Base-by-base conservation (phyloP, 2,329 filamentous ascomycete species). In the Thielaviopsis euricoi region DNA sequence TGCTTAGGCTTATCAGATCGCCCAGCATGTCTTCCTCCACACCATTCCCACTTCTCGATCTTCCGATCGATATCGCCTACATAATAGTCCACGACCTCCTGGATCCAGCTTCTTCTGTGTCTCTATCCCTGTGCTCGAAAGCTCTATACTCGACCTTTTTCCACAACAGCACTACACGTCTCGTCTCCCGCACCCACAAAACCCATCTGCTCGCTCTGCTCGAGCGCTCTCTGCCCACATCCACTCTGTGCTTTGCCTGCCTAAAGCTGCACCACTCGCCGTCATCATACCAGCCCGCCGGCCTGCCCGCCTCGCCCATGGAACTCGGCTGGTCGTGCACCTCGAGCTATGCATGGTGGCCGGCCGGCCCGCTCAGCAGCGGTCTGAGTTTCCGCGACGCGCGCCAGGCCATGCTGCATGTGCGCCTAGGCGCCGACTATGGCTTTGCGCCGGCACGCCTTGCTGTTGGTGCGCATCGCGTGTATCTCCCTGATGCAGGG, bases 241-340 rank as follows among this genome's bases (percentile, higher is more conserved):
- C 17, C 17, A 22, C 52, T 13, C 48, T 60, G 3, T 60, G 59
- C 33, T 58, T 55, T 21, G 43, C 52, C 25, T 60, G 59, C 12
- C 22, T 55, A 12, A 57, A 58, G 15, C 52, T 60, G 7, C 59
- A 60, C 52, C 17, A 19, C 17, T 26, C 13, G 17, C 25, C 19
- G 6, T 29, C 15, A n/a, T 25, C 55, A 6, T 7, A 21, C 12
- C 10, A 15, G n/a, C 48, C 55, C 22, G 55, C 51, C 17, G 55
- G 55, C n/a, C 52, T 55, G 23, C 59, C 59, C 17, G 48, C 43
- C 3, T 58, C 55, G 12, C 52, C 56, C 15, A 33, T 60, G 15
- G 59, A 60, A 19, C 46, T 60, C 15, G 59, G 59, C 7, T 55
- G 59, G 55, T 43, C 51, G 23, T 60, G 59, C 55, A 33, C 37